Percentiles rank a stretch among this genome's conserved stretches.
These are phyloP conservation scores for Dacryopinax spathularia DNA, from an alignment of 768 basidiomycete genomes.

Conservation along the genomic window DNA sequence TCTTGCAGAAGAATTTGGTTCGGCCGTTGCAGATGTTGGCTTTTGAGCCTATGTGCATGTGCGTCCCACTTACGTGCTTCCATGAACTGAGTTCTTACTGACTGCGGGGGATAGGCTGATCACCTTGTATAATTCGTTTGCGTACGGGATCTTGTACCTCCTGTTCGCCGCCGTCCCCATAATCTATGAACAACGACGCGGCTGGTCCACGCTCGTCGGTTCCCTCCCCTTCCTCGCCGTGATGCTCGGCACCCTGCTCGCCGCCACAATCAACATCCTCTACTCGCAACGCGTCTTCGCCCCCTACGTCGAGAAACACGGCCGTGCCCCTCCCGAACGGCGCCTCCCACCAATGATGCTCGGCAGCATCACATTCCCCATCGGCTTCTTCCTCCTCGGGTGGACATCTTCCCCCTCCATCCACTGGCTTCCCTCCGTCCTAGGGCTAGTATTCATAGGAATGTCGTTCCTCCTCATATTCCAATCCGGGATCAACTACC, in stretches of 20 bases:
- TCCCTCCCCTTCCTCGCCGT: conserved; percentile 22
- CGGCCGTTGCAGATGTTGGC: conserved; percentile 21
- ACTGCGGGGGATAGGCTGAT: conserved; percentile 1
- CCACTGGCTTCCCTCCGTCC: conserved; percentile 18
- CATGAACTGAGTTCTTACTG: conserved; percentile 7
- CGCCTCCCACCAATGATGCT: conserved; percentile 26
- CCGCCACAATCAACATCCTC: conserved; percentile 20
- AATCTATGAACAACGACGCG: conserved; percentile 19
- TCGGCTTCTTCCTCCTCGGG: conserved; percentile 21
- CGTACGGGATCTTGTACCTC: conserved; percentile 20
- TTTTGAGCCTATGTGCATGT: conserved; percentile 20
- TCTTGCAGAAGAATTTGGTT: conserved; percentile 20
- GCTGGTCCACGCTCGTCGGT: conserved; percentile 20
- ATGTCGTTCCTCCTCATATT: conserved; percentile 24
- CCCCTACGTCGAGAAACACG: conserved; percentile 15
- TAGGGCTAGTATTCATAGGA: conserved; percentile 22
- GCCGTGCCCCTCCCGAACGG: conserved; percentile 20
- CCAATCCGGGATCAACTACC: conserved; percentile 21
- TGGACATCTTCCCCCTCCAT: conserved; percentile 19
- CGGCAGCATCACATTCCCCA: conserved; percentile 22
- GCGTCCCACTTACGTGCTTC: conserved; percentile 12
- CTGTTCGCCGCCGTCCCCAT: conserved; percentile 21
- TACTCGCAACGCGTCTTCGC: conserved; percentile 19
- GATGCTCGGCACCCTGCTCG: conserved; percentile 22
- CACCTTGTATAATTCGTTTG: conserved; percentile 14